Percentiles rank a stretch among this genome's conserved stretches.
Evolutionary conservation across 2,329 filamentous ascomycete species (phyloP).

Genomic region (Aspergillus pseudotamarii): DNA sequence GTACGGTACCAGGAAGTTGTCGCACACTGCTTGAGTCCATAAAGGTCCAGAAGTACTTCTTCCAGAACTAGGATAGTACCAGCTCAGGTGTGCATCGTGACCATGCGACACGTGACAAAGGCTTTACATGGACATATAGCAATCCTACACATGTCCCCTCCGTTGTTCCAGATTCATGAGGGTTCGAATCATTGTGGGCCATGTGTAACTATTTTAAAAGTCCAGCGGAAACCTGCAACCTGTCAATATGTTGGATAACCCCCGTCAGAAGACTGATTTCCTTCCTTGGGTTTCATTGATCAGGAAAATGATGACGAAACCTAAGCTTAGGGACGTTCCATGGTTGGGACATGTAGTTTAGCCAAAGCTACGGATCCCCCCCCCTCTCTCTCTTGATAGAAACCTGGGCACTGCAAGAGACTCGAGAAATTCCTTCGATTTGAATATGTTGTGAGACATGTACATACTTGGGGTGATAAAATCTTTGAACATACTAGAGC

Average conservation of each 20-base stretch:
- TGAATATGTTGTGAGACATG: background rate
- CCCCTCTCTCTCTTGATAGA: background rate
- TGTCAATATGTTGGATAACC: background rate
- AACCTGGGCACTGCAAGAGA: background rate
- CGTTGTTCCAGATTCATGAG: background rate
- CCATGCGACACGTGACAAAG: background rate
- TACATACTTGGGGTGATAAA: background rate
- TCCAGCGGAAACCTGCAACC: background rate
- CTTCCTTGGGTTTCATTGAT: background rate
- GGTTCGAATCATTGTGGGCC: background rate
- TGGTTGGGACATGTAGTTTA: background rate
- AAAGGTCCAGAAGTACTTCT: background rate
- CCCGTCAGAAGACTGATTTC: background rate
- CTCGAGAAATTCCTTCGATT: background rate
- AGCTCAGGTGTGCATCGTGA: background rate
- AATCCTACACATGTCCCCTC: background rate
- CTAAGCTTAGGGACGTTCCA: background rate
- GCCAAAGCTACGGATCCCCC: background rate
- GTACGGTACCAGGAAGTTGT: background rate
- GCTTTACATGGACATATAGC: background rate
- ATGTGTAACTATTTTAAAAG: conserved; percentile 5
- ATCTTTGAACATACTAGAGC: background rate
- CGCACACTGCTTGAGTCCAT: background rate
- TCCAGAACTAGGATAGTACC: background rate
- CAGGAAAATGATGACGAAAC: background rate